These are phyloP conservation scores for Tylopilus felleus DNA, from an alignment of 768 basidiomycete genomes.

Conservation along the genomic window DNA sequence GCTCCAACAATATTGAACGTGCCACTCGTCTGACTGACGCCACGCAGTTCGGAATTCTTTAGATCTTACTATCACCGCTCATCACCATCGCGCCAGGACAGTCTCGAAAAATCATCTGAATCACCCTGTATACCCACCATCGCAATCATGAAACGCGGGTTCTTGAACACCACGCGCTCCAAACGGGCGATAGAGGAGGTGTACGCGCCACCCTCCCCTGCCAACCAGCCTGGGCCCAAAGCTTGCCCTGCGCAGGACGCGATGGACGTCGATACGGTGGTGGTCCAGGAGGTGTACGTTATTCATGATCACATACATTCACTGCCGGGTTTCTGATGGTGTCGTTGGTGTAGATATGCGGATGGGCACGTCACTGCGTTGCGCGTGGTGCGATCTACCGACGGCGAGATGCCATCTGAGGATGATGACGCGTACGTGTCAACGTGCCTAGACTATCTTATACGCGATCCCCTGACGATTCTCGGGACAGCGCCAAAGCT, in stretches of 20 bases:
- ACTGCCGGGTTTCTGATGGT: background rate
- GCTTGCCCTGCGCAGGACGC: background rate
- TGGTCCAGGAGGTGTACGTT: background rate
- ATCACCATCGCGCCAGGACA: background rate
- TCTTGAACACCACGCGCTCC: constrained; percentile 12
- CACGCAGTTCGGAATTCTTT: too few species aligned
- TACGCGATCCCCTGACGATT: background rate
- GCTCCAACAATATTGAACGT: too few species aligned
- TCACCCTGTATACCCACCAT: background rate
- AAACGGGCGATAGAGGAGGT: constrained; percentile 11
- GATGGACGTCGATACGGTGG: background rate
- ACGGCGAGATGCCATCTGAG: background rate
- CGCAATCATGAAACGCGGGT: constrained; percentile 22
- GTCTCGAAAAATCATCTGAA: background rate
- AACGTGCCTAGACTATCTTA: background rate
- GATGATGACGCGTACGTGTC: background rate
- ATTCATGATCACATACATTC: background rate
- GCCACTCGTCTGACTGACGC: too few species aligned
- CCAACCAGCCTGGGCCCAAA: background rate
- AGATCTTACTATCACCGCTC: background rate
- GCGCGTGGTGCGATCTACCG: background rate
- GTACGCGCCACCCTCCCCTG: background rate
- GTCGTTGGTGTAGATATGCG: background rate
- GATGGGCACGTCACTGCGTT: background rate
- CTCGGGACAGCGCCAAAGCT: background rate